phyloP scores from a whole-genome alignment of 2,329 filamentous ascomycete genomes.

The Anisogramma anomala region DNA sequence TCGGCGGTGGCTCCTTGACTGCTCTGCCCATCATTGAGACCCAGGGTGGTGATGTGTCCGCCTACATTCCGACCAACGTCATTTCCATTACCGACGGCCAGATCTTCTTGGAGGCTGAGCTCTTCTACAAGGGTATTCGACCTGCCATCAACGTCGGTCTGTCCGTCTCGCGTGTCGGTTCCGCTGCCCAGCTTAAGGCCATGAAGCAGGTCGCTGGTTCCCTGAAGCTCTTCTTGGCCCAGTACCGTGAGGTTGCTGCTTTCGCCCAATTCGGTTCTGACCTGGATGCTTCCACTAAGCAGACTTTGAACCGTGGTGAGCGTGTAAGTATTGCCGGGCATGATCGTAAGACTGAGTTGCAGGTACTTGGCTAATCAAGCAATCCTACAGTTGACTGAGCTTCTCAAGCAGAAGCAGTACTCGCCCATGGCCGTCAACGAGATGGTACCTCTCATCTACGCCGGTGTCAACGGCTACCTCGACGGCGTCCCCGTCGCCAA shows the following conservation, averaged over 20 bases:
- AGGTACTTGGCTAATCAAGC: constrained; percentile 15
- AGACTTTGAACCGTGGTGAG: constrained; percentile 96
- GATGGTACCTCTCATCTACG: constrained; percentile 99
- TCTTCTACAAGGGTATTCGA: constrained; percentile 99
- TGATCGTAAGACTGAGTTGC: constrained; percentile 13
- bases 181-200: constrained; percentile 98
- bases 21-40: constrained; percentile 97
- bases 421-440: constrained; percentile 96
- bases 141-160: constrained; percentile 99
- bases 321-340: constrained; percentile 53
- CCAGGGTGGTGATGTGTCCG: constrained; percentile 99
- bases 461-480: constrained; percentile 95
- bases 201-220: constrained; percentile 99
- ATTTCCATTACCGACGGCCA: constrained; percentile 99
- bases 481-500: constrained; percentile 81
- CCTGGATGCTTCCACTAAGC: constrained; percentile 97
- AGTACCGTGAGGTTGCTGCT: constrained; percentile 99
- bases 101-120: constrained; percentile 98
- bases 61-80: constrained; percentile 99
- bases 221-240: constrained; percentile 99
- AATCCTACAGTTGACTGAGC: constrained; percentile 63
- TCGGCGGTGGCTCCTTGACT: constrained; percentile 91
- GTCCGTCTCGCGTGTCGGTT: constrained; percentile 99
- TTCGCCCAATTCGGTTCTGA: constrained; percentile 99
- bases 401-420: constrained; percentile 99